These are phyloP conservation scores for Fusarium dimerum DNA, from an alignment of 2,329 filamentous ascomycete species.

Conservation along the genomic window DNA sequence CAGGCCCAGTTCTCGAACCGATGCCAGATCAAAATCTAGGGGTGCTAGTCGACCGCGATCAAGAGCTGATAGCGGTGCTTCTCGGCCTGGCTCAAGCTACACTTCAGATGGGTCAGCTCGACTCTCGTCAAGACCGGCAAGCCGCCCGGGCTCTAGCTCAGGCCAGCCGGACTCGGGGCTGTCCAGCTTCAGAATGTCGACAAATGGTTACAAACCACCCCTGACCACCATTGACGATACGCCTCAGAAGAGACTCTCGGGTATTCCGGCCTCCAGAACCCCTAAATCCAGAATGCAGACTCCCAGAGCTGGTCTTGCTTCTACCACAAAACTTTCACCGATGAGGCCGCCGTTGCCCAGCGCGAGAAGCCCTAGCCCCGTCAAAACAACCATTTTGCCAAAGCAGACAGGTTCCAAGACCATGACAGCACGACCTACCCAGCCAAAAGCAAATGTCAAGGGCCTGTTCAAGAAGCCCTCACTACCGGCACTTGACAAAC, in stretches of 20 bases:
- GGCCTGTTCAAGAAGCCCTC: constrained; percentile 59
- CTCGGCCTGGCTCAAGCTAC: constrained; percentile 59
- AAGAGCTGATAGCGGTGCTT: constrained; percentile 45
- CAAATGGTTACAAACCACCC: constrained; percentile 45
- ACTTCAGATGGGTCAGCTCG: constrained; percentile 60
- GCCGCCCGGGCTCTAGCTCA: constrained; percentile 57
- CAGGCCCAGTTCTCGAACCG: constrained; percentile 53
- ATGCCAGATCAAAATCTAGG: constrained; percentile 48
- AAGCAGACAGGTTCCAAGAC: constrained; percentile 50
- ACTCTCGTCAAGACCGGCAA: constrained; percentile 50
- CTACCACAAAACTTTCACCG: constrained; percentile 28
- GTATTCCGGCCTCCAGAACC: constrained; percentile 19
- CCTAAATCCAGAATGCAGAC: constrained; percentile 26
- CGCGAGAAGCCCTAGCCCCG: constrained; percentile 41
- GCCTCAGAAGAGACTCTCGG: constrained; percentile 37
- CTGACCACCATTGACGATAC: constrained; percentile 47
- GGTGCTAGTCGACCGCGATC: constrained; percentile 49
- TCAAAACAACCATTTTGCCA: constrained; percentile 34
- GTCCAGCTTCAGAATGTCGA: constrained; percentile 45
- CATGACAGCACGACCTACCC: constrained; percentile 45
- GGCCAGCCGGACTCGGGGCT: constrained; percentile 43
- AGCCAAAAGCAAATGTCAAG: constrained; percentile 54
- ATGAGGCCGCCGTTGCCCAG: constrained; percentile 23
- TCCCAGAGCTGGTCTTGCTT: constrained; percentile 24
- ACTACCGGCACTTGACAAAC: constrained; percentile 39